Conservation (phyloP, 352 stramenopile genomes). For the Phytophthora constricta region DNA sequence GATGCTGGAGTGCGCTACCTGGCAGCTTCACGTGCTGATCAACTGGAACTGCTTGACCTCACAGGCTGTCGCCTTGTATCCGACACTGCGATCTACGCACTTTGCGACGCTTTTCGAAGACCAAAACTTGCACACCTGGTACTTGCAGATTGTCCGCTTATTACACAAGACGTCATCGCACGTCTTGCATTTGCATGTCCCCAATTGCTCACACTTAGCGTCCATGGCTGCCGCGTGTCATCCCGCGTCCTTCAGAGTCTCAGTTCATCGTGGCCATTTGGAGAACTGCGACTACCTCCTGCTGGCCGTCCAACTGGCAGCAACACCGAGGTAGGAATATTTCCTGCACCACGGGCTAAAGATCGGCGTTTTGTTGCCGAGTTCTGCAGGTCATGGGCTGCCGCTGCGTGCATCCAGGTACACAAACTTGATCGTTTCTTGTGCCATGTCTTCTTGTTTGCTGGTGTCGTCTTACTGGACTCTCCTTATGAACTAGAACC, state of each 20-base stretch:
- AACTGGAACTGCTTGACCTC: slow-evolving; percentile 71
- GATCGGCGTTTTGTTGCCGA: slow-evolving; percentile 72
- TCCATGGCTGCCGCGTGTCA: slow-evolving; percentile 71
- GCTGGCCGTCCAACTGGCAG: slow-evolving; percentile 22
- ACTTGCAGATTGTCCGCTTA: slow-evolving; percentile 57
- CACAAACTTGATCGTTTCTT: background rate
- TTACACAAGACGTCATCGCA: slow-evolving; percentile 73
- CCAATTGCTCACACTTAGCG: slow-evolving; percentile 69
- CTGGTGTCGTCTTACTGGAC: background rate
- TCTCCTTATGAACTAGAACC: slow-evolving; percentile 41
- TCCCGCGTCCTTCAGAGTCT: slow-evolving; percentile 64
- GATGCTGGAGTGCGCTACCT: slow-evolving; percentile 66
- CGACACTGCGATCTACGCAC: slow-evolving; percentile 54
- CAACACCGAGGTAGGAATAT: slow-evolving; percentile 59
- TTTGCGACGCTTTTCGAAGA: slow-evolving; percentile 64
- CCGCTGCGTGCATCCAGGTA: slow-evolving; percentile 69
- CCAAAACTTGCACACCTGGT: slow-evolving; percentile 63
- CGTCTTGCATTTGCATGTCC: slow-evolving; percentile 69
- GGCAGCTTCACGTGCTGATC: slow-evolving; percentile 47
- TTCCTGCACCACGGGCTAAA: slow-evolving; percentile 70
- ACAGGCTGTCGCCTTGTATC: slow-evolving; percentile 60
- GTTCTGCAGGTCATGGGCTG: slow-evolving; percentile 56
- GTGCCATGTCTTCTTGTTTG: background rate
- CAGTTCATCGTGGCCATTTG: slow-evolving; percentile 73
- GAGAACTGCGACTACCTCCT: slow-evolving; percentile 46